These are phyloP conservation scores for Ogataea neopini DNA, from an alignment of 805 yeast species.

Conservation along the genomic window DNA sequence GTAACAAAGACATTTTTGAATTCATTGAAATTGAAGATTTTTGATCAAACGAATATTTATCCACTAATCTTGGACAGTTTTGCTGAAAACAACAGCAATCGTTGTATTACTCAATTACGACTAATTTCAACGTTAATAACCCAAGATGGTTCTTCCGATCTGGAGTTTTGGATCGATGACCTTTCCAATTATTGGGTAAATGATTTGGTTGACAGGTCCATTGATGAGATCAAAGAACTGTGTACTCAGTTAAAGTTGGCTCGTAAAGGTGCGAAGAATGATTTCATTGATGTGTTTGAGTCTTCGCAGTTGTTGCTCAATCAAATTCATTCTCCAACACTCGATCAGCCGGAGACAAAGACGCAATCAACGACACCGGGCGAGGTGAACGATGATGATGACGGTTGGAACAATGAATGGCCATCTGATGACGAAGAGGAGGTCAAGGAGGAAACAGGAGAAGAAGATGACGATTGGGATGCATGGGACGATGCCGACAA, in stretches of 20 bases:
- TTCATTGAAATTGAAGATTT: constrained; percentile 25
- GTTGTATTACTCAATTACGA: constrained; percentile 14
- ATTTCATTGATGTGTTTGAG: constrained; percentile 5
- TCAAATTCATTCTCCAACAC: constrained; percentile 2
- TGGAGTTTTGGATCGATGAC: constrained; percentile 38
- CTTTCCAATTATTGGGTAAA: constrained; percentile 31
- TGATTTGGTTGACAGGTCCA: constrained; percentile 26
- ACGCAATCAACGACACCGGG: background rate
- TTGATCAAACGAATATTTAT: constrained; percentile 27
- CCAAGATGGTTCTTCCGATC: constrained; percentile 32
- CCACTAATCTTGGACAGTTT: constrained; percentile 29
- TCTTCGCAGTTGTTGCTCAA: constrained; percentile 8
- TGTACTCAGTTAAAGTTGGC: constrained; percentile 16
- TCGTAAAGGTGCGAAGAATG: background rate
- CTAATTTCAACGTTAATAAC: constrained; percentile 29
- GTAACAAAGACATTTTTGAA: constrained; percentile 24
- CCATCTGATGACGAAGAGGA: constrained; percentile 23
- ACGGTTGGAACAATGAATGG: constrained; percentile 31
- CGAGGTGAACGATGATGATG: constrained; percentile 8
- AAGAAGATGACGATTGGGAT: constrained; percentile 28
- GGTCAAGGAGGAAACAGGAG: constrained; percentile 3
- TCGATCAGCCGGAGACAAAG: background rate
- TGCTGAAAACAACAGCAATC: constrained; percentile 4
- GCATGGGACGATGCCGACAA: constrained; percentile 33
- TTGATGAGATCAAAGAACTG: constrained; percentile 29